Evolutionary conservation across 2,329 filamentous ascomycete genomes (phyloP), one percentile per base, ranked within the genome.

Genomic region (Colletotrichum cuscutae): DNA sequence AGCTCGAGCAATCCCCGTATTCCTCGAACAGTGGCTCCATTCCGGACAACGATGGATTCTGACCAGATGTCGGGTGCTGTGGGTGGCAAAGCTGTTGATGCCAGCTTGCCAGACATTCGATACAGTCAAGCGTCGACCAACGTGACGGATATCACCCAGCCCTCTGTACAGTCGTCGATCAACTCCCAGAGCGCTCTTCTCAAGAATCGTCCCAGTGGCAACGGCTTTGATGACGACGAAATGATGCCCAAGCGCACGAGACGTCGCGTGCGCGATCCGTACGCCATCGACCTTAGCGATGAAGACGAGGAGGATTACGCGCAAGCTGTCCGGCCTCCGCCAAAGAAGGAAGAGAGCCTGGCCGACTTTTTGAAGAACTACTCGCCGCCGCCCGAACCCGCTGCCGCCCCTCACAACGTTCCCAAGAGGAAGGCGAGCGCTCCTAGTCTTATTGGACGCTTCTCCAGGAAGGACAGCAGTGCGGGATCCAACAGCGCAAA

Each of bases 251-350:
- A 90, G 77, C 90, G 93, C 66, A 97, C 94, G 78, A 94, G 92
- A 57, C 90, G 92, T 58, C 91, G 94, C 32, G 90, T 95, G 64
- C 93, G 90, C 69, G 97, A 99, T 78, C 97, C 96, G 0, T 98
- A 98, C 76, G 94, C 95, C n/a, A 94, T 98, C 75, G 95, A 98
- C 78, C 86, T 91, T 35, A 93, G 92, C 77, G 92, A 94, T 68
- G 90, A 93, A 66, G 91, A 91, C 5, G 86, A 91, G 9, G 88
- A 90, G 15, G 87, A 91, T 1, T 77, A 81, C 3, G 79, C 78
- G 26, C 74, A 90, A 35, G 77, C 81, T 49, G 77, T 84, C 78
- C 78, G 83, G 69, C 76, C 79, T 30, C 80, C 82, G 13, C 78
- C 77, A 4, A 85, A 85, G 74, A 84, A 87, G 74, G 90, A 93